Evolutionary conservation across 768 basidiomycete genomes (phyloP).

Genomic region (Porpolomopsis calyptriformis): DNA sequence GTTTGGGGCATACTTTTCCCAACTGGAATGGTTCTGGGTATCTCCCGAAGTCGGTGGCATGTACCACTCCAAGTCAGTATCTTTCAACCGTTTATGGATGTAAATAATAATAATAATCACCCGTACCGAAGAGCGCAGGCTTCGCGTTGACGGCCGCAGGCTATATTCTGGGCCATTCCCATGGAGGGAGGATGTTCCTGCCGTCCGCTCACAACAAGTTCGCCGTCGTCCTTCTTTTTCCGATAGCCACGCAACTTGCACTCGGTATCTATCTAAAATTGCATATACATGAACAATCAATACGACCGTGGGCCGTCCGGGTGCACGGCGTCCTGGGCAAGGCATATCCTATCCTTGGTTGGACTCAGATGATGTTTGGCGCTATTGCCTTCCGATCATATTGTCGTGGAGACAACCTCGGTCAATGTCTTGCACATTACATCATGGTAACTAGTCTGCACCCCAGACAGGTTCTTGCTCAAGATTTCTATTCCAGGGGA

Average conservation of each 20-base stretch:
- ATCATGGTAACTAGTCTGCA: constrained; percentile 44
- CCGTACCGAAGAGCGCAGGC: constrained; percentile 40
- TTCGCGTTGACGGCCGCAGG: constrained; percentile 63
- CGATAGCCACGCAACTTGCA: constrained; percentile 53
- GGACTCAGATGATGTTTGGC: constrained; percentile 86
- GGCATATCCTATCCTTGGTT: constrained; percentile 72
- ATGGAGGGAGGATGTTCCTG: constrained; percentile 69
- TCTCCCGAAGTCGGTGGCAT: constrained; percentile 79
- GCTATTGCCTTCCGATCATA: constrained; percentile 64
- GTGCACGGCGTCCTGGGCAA: constrained; percentile 77
- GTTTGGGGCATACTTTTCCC: constrained; percentile 88
- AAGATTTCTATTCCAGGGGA: constrained; percentile 24
- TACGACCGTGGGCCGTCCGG: constrained; percentile 60
- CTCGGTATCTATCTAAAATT: constrained; percentile 87
- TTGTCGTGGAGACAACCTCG: constrained; percentile 66
- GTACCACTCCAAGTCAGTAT: constrained; percentile 69
- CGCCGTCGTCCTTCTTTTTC: constrained; percentile 53
- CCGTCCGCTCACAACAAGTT: constrained; percentile 63
- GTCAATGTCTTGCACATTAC: constrained; percentile 83
- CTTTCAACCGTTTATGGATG: constrained; percentile 1
- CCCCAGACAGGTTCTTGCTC: not conserved
- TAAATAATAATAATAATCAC: not conserved
- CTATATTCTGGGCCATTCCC: constrained; percentile 78
- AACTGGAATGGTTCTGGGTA: constrained; percentile 66
- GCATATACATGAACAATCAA: constrained; percentile 71